Base-by-base conservation (phyloP, 768 basidiomycete species). In the Termitomyces heimii region DNA sequence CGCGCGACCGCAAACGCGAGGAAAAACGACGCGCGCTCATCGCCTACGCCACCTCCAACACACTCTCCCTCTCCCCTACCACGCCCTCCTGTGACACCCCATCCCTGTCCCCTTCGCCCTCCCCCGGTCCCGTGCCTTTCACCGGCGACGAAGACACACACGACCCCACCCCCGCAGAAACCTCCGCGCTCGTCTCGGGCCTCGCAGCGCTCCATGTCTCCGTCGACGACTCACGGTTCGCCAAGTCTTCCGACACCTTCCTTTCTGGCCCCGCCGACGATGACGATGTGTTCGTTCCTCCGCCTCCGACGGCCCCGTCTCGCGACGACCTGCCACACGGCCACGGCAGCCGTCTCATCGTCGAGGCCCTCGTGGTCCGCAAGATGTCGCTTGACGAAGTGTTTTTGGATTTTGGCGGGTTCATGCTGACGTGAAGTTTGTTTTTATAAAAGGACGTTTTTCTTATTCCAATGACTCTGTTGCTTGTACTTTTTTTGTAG, bases 301-400 rank as follows among this genome's bases (percentile, higher is more conserved):
- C 72, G 6, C 66, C 58, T 20, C 62, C 70, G 1, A 56, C 69
- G 1, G 9, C 63, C 62, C 65, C 71, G 53, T 60, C 34, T 29
- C 49, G 10, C 16, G 53, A 53, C 4, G 51, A n/a, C n/a, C n/a
- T 44, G 35, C 49, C 22, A 9, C 47, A 54, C 22, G 66, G 63
- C 9, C 76, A 78, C 22, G 45, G 37, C 1, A 77, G 81, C 32
- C 74, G 87, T n/a, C 73, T 86, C 4, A 92, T 92, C 47, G 89
- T 92, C 10, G 90, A 94, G 67, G 91, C 83, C 2, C 76, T 93
- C 31, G 85, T 94, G 2, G 83, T 92, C 20, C 79, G 88, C 46
- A 89, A 92, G 68, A 74, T 92, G 72, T 84, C 85, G 18, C 64
- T 86, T 2, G 87, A 88, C 56, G 91, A 92, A 66, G 86, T 76